Percentiles rank a stretch among this genome's conserved stretches.
These are phyloP conservation scores for Gaultheria prostrata DNA, from an alignment of 148 eudicot genomes.

Conservation along the genomic window DNA sequence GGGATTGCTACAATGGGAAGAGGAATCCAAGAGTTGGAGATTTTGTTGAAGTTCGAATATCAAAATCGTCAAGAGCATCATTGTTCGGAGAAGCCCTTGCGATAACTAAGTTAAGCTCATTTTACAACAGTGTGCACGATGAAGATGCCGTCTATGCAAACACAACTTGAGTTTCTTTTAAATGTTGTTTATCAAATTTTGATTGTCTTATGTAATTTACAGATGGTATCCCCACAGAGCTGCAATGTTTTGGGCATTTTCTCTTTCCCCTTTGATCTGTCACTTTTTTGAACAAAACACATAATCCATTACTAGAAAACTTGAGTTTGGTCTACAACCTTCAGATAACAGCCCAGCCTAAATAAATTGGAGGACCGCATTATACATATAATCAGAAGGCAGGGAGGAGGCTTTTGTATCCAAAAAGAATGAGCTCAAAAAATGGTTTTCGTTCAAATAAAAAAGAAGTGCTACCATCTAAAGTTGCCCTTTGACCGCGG, in stretches of 20 bases:
- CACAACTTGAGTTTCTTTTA: conserved; percentile 10
- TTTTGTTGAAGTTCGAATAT: conserved; percentile 70
- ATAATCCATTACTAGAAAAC: background rate
- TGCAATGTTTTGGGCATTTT: background rate
- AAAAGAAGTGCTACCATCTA: background rate
- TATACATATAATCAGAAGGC: background rate
- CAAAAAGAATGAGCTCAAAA: background rate
- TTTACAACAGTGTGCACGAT: conserved; percentile 48
- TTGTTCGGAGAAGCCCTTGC: conserved; percentile 82
- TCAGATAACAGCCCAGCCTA: background rate
- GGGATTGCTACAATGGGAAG: conserved; percentile 33
- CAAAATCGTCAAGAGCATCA: conserved; percentile 80
- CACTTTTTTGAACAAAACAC: background rate
- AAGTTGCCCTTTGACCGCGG: background rate
- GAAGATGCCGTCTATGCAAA: conserved; percentile 51
- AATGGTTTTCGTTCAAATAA: background rate
- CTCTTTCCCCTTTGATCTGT: background rate
- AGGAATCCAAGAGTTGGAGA: conserved; percentile 72
- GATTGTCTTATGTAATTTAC: background rate
- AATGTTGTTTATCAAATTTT: background rate
- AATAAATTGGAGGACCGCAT: background rate
- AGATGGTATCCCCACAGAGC: background rate
- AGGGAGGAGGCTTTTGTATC: background rate
- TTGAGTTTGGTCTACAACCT: background rate
- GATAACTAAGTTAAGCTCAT: conserved; percentile 79